phyloP scores from a whole-genome alignment of 805 yeast species.

The Wickerhamomyces subpelliculosus region DNA sequence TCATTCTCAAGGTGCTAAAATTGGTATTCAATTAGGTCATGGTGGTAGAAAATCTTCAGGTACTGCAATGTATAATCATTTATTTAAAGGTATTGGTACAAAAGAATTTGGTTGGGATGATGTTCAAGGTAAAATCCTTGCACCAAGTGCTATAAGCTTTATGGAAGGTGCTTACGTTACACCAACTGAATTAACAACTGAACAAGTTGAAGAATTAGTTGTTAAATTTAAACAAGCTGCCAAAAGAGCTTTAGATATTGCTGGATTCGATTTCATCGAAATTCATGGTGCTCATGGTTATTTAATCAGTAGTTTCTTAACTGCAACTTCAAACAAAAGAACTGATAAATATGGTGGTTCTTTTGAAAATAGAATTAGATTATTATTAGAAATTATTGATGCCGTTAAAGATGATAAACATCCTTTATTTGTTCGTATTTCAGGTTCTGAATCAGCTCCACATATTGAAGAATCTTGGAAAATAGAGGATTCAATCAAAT shows the following conservation, averaged over 20 bases:
- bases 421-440: conserved; percentile 42
- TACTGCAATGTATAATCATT: conserved; percentile 23
- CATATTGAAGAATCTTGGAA: conserved; percentile 32
- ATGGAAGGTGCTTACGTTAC: conserved; percentile 11
- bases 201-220: conserved; percentile 35
- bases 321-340: conserved; percentile 38
- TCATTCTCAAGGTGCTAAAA: conserved; percentile 36
- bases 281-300: conserved; percentile 60
- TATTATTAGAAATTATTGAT: conserved; percentile 40
- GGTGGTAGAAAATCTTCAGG: conserved; percentile 45
- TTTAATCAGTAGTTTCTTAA: conserved; percentile 39
- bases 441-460: conserved; percentile 34
- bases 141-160: conserved; percentile 36
- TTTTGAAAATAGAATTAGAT: conserved; percentile 46
- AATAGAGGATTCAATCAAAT: conserved; percentile 35
- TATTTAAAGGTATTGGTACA: conserved; percentile 25
- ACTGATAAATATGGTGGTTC: conserved; percentile 56
- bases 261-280: conserved; percentile 56
- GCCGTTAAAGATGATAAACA: conserved; percentile 34
- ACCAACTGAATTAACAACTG: conserved; percentile 37
- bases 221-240: conserved; percentile 40
- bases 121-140: conserved; percentile 33
- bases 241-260: conserved; percentile 37
- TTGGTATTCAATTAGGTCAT: conserved; percentile 51
- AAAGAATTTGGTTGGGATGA: conserved; percentile 33